A percentile compares a stretch with the other conserved stretches of the same genome.
Evolutionary conservation across 2,329 filamentous ascomycete genomes (phyloP).

Genomic region (Trichoderma guizhouense): DNA sequence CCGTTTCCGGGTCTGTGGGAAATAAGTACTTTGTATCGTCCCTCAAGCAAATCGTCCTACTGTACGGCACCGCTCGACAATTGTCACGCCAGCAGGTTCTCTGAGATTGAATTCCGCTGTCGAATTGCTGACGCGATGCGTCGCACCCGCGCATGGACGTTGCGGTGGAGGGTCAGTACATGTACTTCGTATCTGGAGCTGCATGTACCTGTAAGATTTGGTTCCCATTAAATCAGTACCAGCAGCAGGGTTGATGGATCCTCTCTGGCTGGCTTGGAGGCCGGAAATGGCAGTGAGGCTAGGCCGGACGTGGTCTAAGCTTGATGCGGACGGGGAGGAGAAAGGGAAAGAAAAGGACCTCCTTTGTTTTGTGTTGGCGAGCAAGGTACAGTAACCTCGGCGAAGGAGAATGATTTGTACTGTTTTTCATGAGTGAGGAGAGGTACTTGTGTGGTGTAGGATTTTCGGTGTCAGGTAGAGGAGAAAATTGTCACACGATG

Average conservation of each 20-base stretch:
- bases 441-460: not conserved
- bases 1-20: not conserved
- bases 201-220: slow-evolving; percentile 6
- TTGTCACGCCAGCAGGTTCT: not conserved
- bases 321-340: not conserved
- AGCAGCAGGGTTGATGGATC: slow-evolving; percentile 10
- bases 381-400: not conserved
- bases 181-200: not conserved
- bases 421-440: not conserved
- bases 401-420: not conserved
- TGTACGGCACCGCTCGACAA: not conserved
- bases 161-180: not conserved
- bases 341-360: not conserved
- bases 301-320: not conserved
- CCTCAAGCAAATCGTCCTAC: not conserved
- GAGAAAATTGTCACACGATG: not conserved
- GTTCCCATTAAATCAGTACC: slow-evolving; percentile 11
- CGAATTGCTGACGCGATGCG: slow-evolving; percentile 3
- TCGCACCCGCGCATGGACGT: not conserved
- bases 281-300: not conserved
- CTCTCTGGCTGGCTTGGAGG: not conserved
- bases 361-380: not conserved
- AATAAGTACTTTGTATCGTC: not conserved
- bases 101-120: not conserved
- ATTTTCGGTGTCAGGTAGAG: not conserved